phyloP scores from a whole-genome alignment of 2,329 filamentous ascomycete species.

The Cladosporium sp. region DNA sequence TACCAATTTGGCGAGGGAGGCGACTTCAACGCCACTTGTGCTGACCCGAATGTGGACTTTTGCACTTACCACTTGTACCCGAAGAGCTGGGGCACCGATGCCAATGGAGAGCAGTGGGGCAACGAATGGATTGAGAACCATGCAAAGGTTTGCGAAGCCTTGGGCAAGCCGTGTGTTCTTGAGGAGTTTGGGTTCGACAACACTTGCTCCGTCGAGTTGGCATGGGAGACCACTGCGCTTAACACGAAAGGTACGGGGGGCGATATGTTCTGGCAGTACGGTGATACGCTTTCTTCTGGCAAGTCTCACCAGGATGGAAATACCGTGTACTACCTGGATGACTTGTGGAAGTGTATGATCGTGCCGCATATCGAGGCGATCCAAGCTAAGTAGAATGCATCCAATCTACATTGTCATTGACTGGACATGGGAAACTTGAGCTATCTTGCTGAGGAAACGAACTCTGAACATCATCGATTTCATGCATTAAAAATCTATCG shows the following conservation, averaged over 20 bases:
- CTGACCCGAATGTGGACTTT: slow-evolving; percentile 19
- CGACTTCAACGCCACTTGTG: slow-evolving; percentile 20
- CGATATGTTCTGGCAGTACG: slow-evolving; percentile 26
- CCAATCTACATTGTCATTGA: too few relatives aligned
- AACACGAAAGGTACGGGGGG: slow-evolving; percentile 14
- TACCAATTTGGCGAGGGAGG: slow-evolving; percentile 18
- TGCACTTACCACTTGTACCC: slow-evolving; percentile 24
- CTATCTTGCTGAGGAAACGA: too few relatives aligned
- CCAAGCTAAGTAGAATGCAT: neutral
- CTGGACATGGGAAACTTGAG: too few relatives aligned
- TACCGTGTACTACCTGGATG: slow-evolving; percentile 18
- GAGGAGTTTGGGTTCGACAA: slow-evolving; percentile 21
- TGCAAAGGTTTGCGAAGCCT: slow-evolving; percentile 16
- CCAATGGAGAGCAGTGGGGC: slow-evolving; percentile 17
- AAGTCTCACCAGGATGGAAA: slow-evolving; percentile 20
- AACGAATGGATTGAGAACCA: slow-evolving; percentile 22
- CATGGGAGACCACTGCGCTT: slow-evolving; percentile 21
- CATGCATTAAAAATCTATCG: neutral
- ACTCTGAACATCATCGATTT: too few relatives aligned
- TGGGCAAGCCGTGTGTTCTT: slow-evolving; percentile 22
- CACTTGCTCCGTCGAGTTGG: slow-evolving; percentile 15
- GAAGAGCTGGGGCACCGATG: slow-evolving; percentile 14
- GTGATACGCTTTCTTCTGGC: slow-evolving; percentile 20
- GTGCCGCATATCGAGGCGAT: slow-evolving; percentile 16
- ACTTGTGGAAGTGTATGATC: slow-evolving; percentile 15